Base-by-base conservation (phyloP, 768 basidiomycete genomes). In the Kwoniella botswanensis region DNA sequence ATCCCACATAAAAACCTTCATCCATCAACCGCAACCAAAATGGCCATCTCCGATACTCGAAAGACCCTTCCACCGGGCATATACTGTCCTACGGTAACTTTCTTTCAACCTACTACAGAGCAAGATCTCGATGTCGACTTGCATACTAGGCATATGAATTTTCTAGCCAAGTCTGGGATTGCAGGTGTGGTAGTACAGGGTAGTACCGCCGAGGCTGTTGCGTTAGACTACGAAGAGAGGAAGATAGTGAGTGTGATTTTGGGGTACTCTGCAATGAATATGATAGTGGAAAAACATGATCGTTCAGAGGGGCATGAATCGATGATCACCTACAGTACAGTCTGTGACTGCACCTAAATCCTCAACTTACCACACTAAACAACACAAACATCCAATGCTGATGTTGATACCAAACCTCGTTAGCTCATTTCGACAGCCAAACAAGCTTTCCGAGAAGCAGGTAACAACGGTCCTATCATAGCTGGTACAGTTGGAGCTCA, bases 41-140 rank as follows among this genome's bases (percentile, higher is more conserved):
- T 68, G 67, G 44, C 67, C 42, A 26, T 68, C 53, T 26, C 67
- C 17, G n/a, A 57, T 22, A 42, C 6, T n/a, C 15, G 63, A 53
- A 72, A 63, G 35, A 52, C 54, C 54, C 75, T 78, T 21, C 75
- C 75, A 10, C 60, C 50, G 18, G 79, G 79, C 2, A 75, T 80
- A 67, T 78, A 79, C 67, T 73, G 71, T 26, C 84, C 84, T 15
- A 77, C 77, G n/a, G 68, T 82, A 29, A 76, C 79, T 17, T 82
- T 84, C 63, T 84, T 84, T 76, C 70, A 80, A 55, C 74, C 76
- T 43, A 82, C 82, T 10, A 55, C 74, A 1, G 74, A 62, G 52
- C 83, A 84, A 61, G 80, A 80, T 42, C 70, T 84, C 6, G 84
- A 85, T 69, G 58, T 85, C 55, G 77, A 76, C 17, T 79, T 84